Evolutionary conservation across 2,329 filamentous ascomycete species (phyloP), one percentile per base, ranked within the genome.

Genomic region (Talaromyces atroroseus): DNA sequence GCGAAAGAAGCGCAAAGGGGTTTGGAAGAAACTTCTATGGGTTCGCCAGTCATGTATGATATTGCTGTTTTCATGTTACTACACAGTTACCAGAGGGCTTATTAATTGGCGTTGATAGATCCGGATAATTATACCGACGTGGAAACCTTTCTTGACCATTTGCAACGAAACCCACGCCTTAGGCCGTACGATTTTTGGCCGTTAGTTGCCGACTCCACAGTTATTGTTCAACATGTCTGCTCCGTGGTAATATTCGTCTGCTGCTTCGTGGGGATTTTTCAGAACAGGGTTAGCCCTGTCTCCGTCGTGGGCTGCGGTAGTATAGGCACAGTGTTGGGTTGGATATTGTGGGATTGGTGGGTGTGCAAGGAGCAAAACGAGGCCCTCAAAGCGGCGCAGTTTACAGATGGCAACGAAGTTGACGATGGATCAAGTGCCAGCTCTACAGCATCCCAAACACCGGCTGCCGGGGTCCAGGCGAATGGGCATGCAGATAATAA

Each of bases 81-180:
- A 44, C 12, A 20, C 16, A 42, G 2, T 29, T 49, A 42, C 50
- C 20, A 56, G 4, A 14, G 49, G 42, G 6, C 26, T 45, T 48
- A 11, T 21, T 38, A 5, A 52, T 40, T 53, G 29, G 26, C 12
- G 16, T 45, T n/a, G 10, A 7, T 63, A 92, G 90, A 95, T 69
- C 92, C 94, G n/a, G 94, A 99, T 72, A 99, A 99, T 72, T 97
- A 97, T 71, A 97, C 94, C 42, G 94, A 99, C 70, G 91, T 94
- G 69, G 89, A 90, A 59, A 97, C 94, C 1, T 99, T 99, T 66
- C 86, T 99, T 63, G 92, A 96, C 68, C 91, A 95, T 65, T 83
- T 99, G 18, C 92, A 99, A 72, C 85, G 92, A 49, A 99, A 99
- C 71, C 92, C 92, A 4, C 86, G 92, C 42, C 82, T 97, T 52